phyloP scores from a whole-genome alignment of 192 early-diverging fungal species.

The Diversispora epigaea region DNA sequence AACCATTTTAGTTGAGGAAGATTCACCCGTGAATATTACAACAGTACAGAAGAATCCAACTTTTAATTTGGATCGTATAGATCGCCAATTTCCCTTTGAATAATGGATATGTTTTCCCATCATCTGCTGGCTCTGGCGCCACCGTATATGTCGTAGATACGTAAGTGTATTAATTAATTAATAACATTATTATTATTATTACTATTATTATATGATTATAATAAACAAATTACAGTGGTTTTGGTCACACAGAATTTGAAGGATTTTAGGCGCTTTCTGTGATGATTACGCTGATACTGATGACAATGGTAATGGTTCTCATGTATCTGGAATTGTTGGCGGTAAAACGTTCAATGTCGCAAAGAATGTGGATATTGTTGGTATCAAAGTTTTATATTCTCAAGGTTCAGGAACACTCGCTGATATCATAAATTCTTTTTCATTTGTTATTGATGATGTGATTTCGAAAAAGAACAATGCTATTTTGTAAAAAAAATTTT shows the following conservation, averaged over 20 bases:
- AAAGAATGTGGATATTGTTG: constrained; percentile 54
- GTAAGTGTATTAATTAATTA: constrained; percentile 32
- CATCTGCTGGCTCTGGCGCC: constrained; percentile 56
- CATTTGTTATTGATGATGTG: constrained; percentile 38
- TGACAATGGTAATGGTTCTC: constrained; percentile 73
- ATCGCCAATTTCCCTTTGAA: constrained; percentile 51
- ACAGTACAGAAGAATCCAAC: not conserved
- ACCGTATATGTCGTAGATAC: constrained; percentile 69
- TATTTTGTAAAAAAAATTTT: constrained; percentile 2
- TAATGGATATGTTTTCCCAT: constrained; percentile 53
- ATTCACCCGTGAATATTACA: no score
- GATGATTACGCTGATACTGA: constrained; percentile 45
- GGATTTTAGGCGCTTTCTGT: constrained; percentile 56
- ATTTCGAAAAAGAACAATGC: not conserved
- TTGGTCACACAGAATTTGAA: constrained; percentile 68
- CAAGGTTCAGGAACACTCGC: constrained; percentile 48
- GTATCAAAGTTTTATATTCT: constrained; percentile 55
- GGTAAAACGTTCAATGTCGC: constrained; percentile 31
- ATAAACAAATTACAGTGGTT: constrained; percentile 48
- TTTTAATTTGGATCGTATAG: constrained; percentile 69
- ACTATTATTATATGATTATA: not conserved
- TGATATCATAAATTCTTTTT: constrained; percentile 64
- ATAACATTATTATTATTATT: not conserved
- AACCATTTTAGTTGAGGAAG: no score
- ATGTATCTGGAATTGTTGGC: constrained; percentile 72